Conservation (phyloP, 805 yeast genomes). For the Candida ipomoeae region DNA sequence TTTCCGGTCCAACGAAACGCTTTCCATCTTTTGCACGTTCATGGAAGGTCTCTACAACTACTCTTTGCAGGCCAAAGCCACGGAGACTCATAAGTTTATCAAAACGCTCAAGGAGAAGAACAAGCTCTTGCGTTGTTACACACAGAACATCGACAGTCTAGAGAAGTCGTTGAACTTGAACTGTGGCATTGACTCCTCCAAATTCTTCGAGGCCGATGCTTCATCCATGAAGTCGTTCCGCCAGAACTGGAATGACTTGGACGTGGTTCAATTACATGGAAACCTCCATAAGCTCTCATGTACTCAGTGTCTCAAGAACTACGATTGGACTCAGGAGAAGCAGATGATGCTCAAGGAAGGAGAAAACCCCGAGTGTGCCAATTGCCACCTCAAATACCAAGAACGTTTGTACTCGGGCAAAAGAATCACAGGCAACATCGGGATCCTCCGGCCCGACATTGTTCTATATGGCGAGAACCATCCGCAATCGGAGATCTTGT, state of each 20-base stretch:
- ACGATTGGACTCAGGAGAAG: slow-evolving; percentile 58
- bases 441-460: slow-evolving; percentile 80
- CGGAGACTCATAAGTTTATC: slow-evolving; percentile 79
- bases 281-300: slow-evolving; percentile 75
- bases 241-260: slow-evolving; percentile 56
- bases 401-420: slow-evolving; percentile 66
- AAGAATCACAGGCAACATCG: slow-evolving; percentile 64
- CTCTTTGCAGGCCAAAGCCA: slow-evolving; percentile 67
- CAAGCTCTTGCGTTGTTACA: slow-evolving; percentile 78
- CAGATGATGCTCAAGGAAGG: slow-evolving; percentile 53
- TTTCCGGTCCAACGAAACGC: slow-evolving; percentile 63
- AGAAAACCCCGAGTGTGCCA: slow-evolving; percentile 70
- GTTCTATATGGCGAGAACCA: slow-evolving; percentile 94
- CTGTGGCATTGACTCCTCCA: slow-evolving; percentile 46
- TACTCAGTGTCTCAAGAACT: slow-evolving; percentile 58
- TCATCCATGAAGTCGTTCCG: slow-evolving; percentile 21
- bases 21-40: slow-evolving; percentile 76
- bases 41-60: slow-evolving; percentile 75
- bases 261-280: slow-evolving; percentile 90
- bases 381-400: slow-evolving; percentile 54
- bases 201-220: slow-evolving; percentile 22
- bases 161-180: slow-evolving; percentile 64
- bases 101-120: slow-evolving; percentile 53
- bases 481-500: slow-evolving; percentile 77
- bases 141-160: slow-evolving; percentile 91